A percentile compares a stretch with the other conserved stretches of the same genome.
Conservation (phyloP, 2,329 filamentous ascomycete species). For the Fusarium sp. region DNA sequence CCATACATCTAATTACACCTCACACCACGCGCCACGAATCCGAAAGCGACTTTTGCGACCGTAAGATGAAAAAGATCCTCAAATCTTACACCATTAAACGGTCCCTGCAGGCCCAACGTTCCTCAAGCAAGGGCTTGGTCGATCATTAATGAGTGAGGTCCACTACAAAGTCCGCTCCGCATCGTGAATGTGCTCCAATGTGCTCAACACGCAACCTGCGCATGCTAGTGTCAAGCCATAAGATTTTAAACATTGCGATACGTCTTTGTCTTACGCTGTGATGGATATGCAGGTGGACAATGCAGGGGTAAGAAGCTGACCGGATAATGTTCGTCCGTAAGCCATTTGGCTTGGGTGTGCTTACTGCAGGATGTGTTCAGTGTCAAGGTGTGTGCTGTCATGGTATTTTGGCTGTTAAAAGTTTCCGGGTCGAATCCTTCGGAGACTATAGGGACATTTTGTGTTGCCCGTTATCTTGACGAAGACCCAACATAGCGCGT, state of each 20-base stretch:
- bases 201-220: not conserved
- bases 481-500: not conserved
- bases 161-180: slow-evolving; percentile 24
- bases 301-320: not conserved
- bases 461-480: not conserved
- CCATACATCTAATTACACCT: slow-evolving; percentile 15
- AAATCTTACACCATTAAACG: slow-evolving; percentile 13
- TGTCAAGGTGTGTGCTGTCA: not conserved
- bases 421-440: not conserved
- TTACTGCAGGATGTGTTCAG: not conserved
- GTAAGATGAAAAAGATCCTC: slow-evolving; percentile 23
- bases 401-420: not conserved
- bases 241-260: not conserved
- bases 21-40: slow-evolving; percentile 7
- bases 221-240: not conserved
- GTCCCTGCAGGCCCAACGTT: slow-evolving; percentile 3
- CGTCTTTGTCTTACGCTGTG: not conserved
- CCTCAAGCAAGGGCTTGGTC: not conserved
- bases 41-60: slow-evolving; percentile 21
- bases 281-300: not conserved
- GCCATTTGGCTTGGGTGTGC: not conserved
- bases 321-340: not conserved
- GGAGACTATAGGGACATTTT: not conserved
- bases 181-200: not conserved
- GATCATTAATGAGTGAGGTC: slow-evolving; percentile 8